A percentile compares a stretch with the other conserved stretches of the same genome.
Conservation (phyloP, 116 monocot genomes). For the Zostera marina region DNA sequence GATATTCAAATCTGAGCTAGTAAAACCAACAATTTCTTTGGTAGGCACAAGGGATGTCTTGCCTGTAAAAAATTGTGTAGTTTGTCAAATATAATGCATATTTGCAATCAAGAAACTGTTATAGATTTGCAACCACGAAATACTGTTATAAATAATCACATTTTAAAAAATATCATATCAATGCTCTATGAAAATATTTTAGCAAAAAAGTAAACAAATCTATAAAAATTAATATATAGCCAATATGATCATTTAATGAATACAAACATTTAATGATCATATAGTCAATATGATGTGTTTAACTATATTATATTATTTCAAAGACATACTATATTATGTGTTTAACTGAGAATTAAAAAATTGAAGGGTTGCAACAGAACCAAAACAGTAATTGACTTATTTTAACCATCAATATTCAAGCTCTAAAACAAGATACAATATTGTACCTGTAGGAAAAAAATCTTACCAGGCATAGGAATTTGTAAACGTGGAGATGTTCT, state of each 20-base stretch:
- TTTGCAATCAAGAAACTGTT: too few species aligned
- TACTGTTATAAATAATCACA: too few species aligned
- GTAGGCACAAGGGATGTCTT: conserved; percentile 41
- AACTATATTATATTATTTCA: background rate
- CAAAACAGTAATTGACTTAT: background rate
- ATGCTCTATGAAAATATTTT: too few species aligned
- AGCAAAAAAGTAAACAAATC: too few species aligned
- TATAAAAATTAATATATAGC: too few species aligned
- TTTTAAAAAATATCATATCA: too few species aligned
- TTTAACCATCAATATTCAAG: background rate
- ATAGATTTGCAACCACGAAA: background rate
- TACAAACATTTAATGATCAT: too few species aligned
- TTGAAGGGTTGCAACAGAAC: too few species aligned
- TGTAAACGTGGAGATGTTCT: conserved; percentile 31
- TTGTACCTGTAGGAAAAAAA: background rate
- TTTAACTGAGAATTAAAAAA: background rate
- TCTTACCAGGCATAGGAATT: conserved; percentile 35
- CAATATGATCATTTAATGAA: too few species aligned
- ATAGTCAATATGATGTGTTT: too few species aligned
- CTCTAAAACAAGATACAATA: background rate
- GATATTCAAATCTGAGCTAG: conserved; percentile 31
- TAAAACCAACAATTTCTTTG: conserved; percentile 41
- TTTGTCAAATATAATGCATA: background rate
- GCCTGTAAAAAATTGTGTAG: conserved; percentile 23
- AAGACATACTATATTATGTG: background rate